Percentiles rank a stretch among this genome's conserved stretches.
phyloP scores from a whole-genome alignment of 1,284 basidiomycete species.

The Melampsora medusae region DNA sequence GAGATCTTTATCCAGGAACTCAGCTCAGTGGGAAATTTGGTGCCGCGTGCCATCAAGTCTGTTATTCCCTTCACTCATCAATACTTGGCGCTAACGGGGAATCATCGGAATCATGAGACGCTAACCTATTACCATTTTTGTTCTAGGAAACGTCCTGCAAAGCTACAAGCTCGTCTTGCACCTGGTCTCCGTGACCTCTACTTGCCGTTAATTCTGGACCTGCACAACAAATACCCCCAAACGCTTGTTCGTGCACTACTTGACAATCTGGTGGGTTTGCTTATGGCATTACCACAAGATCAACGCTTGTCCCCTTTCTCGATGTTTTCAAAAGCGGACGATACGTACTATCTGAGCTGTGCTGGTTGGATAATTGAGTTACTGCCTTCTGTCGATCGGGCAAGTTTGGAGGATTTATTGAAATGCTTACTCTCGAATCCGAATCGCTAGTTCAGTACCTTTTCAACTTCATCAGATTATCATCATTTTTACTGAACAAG shows the following conservation, averaged over 20 bases:
- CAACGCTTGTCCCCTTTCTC: not conserved
- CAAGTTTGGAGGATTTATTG: slow-evolving; percentile 5
- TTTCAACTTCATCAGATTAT: not conserved
- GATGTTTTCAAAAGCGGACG: not conserved
- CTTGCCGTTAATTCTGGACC: slow-evolving; percentile 17
- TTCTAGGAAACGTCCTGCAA: slow-evolving; percentile 15
- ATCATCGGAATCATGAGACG: not conserved
- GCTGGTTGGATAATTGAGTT: slow-evolving; percentile 24
- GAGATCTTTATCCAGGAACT: not conserved
- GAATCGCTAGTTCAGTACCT: slow-evolving; percentile 19
- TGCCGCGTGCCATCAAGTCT: slow-evolving; percentile 22
- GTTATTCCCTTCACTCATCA: not conserved
- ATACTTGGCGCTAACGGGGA: not conserved
- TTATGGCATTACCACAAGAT: not conserved
- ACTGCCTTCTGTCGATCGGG: not conserved
- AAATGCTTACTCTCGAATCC: slow-evolving; percentile 21
- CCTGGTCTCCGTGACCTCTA: slow-evolving; percentile 9
- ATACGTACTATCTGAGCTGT: slow-evolving; percentile 15
- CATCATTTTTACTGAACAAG: not conserved
- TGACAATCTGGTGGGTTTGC: slow-evolving; percentile 10
- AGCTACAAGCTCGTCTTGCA: slow-evolving; percentile 10
- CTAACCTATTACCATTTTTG: not conserved
- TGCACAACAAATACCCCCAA: slow-evolving; percentile 2
- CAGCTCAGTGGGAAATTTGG: not conserved
- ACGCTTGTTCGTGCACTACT: slow-evolving; percentile 17